A percentile compares a stretch with the other conserved stretches of the same genome.
These are phyloP conservation scores for Pseudogymnoascus destructans DNA, from an alignment of 2,329 filamentous ascomycete genomes.

Conservation along the genomic window DNA sequence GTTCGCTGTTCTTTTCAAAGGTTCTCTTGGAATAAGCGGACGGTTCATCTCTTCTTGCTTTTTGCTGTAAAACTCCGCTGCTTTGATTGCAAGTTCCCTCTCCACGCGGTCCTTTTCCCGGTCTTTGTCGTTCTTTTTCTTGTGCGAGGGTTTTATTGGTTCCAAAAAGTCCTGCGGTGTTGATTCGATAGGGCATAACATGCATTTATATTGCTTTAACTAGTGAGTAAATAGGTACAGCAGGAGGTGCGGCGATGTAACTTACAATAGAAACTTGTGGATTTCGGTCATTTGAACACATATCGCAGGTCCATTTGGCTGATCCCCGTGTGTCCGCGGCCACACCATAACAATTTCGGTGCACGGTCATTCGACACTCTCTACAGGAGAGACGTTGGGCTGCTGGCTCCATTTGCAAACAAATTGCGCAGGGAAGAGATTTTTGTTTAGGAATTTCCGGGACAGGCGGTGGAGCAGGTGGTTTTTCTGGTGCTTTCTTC, in stretches of 20 bases:
- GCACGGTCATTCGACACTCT: slow-evolving; percentile 83
- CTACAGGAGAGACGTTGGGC: slow-evolving; percentile 64
- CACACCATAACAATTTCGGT: slow-evolving; percentile 87
- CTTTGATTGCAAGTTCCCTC: slow-evolving; percentile 67
- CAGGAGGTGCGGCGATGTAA: slow-evolving; percentile 16
- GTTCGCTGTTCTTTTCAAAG: slow-evolving; percentile 83
- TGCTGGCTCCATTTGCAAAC: slow-evolving; percentile 56
- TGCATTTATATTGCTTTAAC: slow-evolving; percentile 70
- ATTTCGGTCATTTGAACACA: slow-evolving; percentile 87
- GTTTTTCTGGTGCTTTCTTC: slow-evolving; percentile 41
- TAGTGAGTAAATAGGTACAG: slow-evolving; percentile 22
- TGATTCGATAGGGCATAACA: slow-evolving; percentile 72
- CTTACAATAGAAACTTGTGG: slow-evolving; percentile 82
- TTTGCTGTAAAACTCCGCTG: slow-evolving; percentile 68
- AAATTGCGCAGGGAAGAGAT: slow-evolving; percentile 65
- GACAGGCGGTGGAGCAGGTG: slow-evolving; percentile 20
- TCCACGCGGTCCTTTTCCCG: slow-evolving; percentile 78
- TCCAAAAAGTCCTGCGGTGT: slow-evolving; percentile 78
- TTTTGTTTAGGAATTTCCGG: neutral
- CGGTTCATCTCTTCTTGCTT: slow-evolving; percentile 75
- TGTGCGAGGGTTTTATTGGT: slow-evolving; percentile 60
- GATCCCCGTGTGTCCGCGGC: slow-evolving; percentile 49
- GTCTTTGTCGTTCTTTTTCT: slow-evolving; percentile 89
- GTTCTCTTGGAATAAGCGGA: slow-evolving; percentile 72
- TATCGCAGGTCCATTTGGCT: slow-evolving; percentile 88